These are phyloP conservation scores for Orbilia oligospora DNA, from an alignment of 2,329 filamentous ascomycete genomes.

Conservation along the genomic window DNA sequence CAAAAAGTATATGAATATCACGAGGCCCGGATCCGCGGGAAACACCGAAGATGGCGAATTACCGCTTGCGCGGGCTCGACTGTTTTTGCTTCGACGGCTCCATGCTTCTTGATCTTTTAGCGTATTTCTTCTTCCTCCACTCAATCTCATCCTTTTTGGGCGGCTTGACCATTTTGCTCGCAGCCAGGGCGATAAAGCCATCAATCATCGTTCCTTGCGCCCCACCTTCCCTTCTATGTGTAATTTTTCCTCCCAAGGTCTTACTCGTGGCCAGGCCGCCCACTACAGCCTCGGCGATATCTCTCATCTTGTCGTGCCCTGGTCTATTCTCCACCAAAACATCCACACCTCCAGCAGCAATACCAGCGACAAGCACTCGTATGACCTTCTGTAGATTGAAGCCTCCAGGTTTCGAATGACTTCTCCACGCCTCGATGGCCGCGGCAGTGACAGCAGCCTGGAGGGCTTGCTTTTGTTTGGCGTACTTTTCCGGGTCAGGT, in stretches of 20 bases:
- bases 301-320: constrained; percentile 48
- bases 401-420: constrained; percentile 54
- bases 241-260: constrained; percentile 54
- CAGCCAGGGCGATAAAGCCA: constrained; percentile 56
- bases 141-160: constrained; percentile 52
- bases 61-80: constrained; percentile 22
- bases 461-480: constrained; percentile 53
- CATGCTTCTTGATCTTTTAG: constrained; percentile 39
- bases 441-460: constrained; percentile 57
- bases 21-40: constrained; percentile 10
- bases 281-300: constrained; percentile 54
- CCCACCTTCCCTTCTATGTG: constrained; percentile 56
- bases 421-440: constrained; percentile 57
- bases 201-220: constrained; percentile 54
- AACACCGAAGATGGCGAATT: constrained; percentile 1
- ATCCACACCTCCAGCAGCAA: constrained; percentile 53
- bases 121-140: constrained; percentile 43
- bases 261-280: constrained; percentile 56
- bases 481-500: constrained; percentile 57
- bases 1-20: constrained; percentile 9
- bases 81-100: constrained; percentile 32
- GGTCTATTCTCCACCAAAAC: constrained; percentile 48
- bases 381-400: constrained; percentile 54
- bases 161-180: constrained; percentile 58
- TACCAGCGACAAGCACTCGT: constrained; percentile 46